Conservation (phyloP, 2,329 filamentous ascomycete genomes). For the Pleoardoris graminearum region DNA sequence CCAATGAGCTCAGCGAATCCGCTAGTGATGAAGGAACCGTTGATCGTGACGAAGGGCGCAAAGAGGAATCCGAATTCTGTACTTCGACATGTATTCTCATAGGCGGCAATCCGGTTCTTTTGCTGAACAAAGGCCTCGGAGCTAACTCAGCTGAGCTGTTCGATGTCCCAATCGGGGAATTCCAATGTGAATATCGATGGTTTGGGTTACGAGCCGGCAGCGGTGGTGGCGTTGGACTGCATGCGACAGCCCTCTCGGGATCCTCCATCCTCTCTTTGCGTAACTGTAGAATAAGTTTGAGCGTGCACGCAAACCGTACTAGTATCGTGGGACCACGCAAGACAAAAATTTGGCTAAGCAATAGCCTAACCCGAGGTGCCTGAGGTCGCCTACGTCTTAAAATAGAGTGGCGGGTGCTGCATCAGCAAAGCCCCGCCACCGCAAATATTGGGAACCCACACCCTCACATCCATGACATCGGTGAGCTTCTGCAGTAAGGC, state of each 20-base stretch:
- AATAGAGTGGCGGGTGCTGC: slow-evolving; percentile 6
- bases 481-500: not conserved
- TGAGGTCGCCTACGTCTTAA: slow-evolving; percentile 1
- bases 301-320: not conserved
- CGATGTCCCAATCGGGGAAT: slow-evolving; percentile 12
- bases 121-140: slow-evolving; percentile 35
- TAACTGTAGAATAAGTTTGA: not conserved
- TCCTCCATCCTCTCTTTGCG: not conserved
- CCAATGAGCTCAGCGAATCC: slow-evolving; percentile 20
- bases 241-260: not conserved
- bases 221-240: slow-evolving; percentile 9
- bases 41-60: slow-evolving; percentile 16
- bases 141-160: slow-evolving; percentile 17
- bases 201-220: slow-evolving; percentile 9
- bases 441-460: not conserved
- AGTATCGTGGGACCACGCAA: not conserved
- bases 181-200: not conserved
- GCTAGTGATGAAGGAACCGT: slow-evolving; percentile 17
- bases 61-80: slow-evolving; percentile 18
- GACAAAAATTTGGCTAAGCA: not conserved
- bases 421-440: slow-evolving; percentile 4
- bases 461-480: not conserved
- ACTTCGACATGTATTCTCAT: slow-evolving; percentile 25
- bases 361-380: not conserved
- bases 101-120: slow-evolving; percentile 20